Evolutionary conservation across 2,329 filamentous ascomycete genomes (phyloP), one percentile per base, ranked within the genome.

Genomic region (Fusarium acutatum): DNA sequence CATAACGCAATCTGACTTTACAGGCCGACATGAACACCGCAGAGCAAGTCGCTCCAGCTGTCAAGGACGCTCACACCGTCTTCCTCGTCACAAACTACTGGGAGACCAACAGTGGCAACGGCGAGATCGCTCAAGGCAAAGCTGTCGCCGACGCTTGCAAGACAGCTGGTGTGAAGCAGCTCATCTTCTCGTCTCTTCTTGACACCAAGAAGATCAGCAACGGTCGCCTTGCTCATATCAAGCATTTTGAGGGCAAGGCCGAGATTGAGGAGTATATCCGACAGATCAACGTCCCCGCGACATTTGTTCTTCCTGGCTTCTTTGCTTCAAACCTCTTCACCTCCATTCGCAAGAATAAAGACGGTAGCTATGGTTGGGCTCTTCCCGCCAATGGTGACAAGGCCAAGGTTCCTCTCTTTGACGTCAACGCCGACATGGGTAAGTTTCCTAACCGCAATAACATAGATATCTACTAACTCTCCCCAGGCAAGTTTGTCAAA

Each of bases 221-320:
- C 1, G 85, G 85, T 6, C 77, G 74, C 2, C 77, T 86, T 4
- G 44, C 77, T 7, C 73, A 82, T 24, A 84, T 87, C 12, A 68
- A 80, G 53, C 85, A 88, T 64, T 91, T 91, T 67, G 89, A 91
- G 73, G 81, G 80, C 66, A 91, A 91, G 77, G 86, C 88, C 34
- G 80, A 86, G 37, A 84, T 88, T 18, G 88, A 90, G 71, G 67
- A 83, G n/a, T 90, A 91, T 71, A 89, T 91, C 62, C 86, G 87
- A 17, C 63, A 74, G 0, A 80, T 86, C 5, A 84, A 83, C 0
- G 79, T 91, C 6, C 84, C 85, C 3, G 83, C 82, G 17, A 85
- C 88, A 0, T 90, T 90, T 76, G 85, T 87, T 64, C 80, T 85
- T 6, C 85, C 87, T 0, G 89, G 84, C 0, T 82, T 81, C 37